Conservation (phyloP, 257 asterid species). For the Nicotiana obtusifolia region DNA sequence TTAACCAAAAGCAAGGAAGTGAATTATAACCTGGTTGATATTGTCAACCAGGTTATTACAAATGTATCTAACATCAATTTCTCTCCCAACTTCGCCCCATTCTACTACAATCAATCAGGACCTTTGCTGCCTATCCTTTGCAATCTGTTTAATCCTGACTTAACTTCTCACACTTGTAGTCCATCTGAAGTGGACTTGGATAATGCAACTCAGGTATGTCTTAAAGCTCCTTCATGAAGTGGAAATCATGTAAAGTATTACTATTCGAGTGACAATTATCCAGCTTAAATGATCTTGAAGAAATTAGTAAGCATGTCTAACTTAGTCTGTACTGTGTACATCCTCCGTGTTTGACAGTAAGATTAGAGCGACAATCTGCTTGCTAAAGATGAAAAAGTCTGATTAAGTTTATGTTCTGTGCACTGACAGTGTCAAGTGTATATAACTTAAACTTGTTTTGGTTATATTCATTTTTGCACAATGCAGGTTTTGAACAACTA, state of each 20-base stretch:
- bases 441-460: neutral
- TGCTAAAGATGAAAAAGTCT: neutral
- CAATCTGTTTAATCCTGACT: slow-evolving; percentile 25
- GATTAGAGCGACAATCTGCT: neutral
- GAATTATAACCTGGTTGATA: slow-evolving; percentile 15
- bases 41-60: slow-evolving; percentile 21
- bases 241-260: neutral
- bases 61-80: slow-evolving; percentile 28
- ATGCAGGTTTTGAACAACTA: slow-evolving; percentile 26
- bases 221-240: neutral
- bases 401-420: neutral
- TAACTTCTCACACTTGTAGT: slow-evolving; percentile 20
- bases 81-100: slow-evolving; percentile 22
- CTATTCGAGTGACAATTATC: neutral
- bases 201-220: slow-evolving; percentile 32
- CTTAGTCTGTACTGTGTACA: neutral
- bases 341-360: neutral
- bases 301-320: neutral
- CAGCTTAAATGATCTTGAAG: neutral
- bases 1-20: slow-evolving; percentile 22
- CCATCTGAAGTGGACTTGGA: slow-evolving; percentile 21
- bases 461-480: neutral
- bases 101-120: slow-evolving; percentile 37
- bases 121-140: slow-evolving; percentile 30
- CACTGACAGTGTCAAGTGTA: neutral